These are phyloP conservation scores for Termitomyces bulborhizus DNA, from an alignment of 768 basidiomycete genomes.

Conservation along the genomic window DNA sequence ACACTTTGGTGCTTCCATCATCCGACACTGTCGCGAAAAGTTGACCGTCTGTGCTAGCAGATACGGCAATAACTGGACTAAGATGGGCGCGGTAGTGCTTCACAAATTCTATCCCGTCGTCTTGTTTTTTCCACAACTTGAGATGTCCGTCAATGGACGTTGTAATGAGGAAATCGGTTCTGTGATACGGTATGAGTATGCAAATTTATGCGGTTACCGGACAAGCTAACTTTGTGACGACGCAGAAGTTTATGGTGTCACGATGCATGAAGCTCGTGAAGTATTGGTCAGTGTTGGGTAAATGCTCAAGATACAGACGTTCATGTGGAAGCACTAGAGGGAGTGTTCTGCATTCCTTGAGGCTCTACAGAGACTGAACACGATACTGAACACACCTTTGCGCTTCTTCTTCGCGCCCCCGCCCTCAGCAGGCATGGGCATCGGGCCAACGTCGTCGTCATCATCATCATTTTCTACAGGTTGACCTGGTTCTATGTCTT, in stretches of 20 bases:
- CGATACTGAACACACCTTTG: slow-evolving; percentile 51
- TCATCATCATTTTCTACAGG: slow-evolving; percentile 45
- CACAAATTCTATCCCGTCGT: slow-evolving; percentile 92
- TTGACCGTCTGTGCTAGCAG: slow-evolving; percentile 87
- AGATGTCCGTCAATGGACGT: slow-evolving; percentile 93
- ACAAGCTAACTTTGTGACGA: slow-evolving; percentile 73
- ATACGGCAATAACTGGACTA: slow-evolving; percentile 69
- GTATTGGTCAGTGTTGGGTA: slow-evolving; percentile 91
- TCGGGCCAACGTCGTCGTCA: slow-evolving; percentile 82
- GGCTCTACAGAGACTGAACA: slow-evolving; percentile 17
- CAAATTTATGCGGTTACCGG: not conserved
- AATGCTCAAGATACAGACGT: slow-evolving; percentile 84
- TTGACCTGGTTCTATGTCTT: slow-evolving; percentile 11
- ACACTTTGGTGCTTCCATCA: slow-evolving; percentile 90
- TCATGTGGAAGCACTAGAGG: slow-evolving; percentile 86
- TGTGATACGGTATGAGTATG: slow-evolving; percentile 21
- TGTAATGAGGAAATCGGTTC: slow-evolving; percentile 91
- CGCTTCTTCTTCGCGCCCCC: slow-evolving; percentile 65
- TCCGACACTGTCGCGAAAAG: slow-evolving; percentile 89
- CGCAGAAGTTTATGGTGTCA: slow-evolving; percentile 82
- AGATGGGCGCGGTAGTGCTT: slow-evolving; percentile 96
- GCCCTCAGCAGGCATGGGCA: slow-evolving; percentile 67
- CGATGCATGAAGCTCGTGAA: slow-evolving; percentile 98
- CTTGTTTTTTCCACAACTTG: slow-evolving; percentile 99
- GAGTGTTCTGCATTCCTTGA: slow-evolving; percentile 27